Evolutionary conservation across 768 basidiomycete genomes (phyloP).

Genomic region (Rhodotorula toruloides): DNA sequence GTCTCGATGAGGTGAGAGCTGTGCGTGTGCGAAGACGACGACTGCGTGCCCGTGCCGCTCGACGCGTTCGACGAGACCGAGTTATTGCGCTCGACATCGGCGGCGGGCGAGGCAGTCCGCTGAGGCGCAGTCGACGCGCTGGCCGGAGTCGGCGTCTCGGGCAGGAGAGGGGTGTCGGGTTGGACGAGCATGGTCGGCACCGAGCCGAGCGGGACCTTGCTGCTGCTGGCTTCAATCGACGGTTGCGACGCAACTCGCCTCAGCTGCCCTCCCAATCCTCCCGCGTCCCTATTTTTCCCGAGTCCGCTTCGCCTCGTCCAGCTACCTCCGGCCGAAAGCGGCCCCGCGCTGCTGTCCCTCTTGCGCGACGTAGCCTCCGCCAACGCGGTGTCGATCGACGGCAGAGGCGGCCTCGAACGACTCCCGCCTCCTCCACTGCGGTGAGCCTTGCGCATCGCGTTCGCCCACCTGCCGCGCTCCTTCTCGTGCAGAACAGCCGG

Average conservation of each 20-base stretch:
- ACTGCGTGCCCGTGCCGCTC: slow-evolving; percentile 12
- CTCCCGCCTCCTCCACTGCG: background rate
- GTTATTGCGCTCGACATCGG: slow-evolving; percentile 37
- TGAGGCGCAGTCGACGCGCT: too few species aligned
- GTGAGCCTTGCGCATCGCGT: slow-evolving; percentile 22
- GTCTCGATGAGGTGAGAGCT: slow-evolving; percentile 22
- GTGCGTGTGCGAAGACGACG: slow-evolving; percentile 21
- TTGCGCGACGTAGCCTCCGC: slow-evolving; percentile 7
- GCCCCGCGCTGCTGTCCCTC: background rate
- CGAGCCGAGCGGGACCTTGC: background rate
- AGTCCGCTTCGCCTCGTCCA: slow-evolving; percentile 1
- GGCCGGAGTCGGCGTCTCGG: background rate
- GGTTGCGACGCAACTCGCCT: slow-evolving; percentile 25
- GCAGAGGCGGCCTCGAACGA: slow-evolving; percentile 2
- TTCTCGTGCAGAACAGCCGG: too few species aligned
- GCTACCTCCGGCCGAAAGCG: slow-evolving; percentile 9
- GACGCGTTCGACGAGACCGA: slow-evolving; percentile 32
- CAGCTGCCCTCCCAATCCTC: slow-evolving; percentile 14
- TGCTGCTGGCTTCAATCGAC: slow-evolving; percentile 4
- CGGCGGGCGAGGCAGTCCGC: background rate
- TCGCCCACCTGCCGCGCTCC: slow-evolving; percentile 19
- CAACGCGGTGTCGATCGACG: slow-evolving; percentile 31
- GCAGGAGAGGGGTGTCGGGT: background rate
- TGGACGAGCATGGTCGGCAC: background rate
- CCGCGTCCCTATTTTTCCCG: background rate